Evolutionary conservation across 805 yeast species (phyloP), one percentile per base, ranked within the genome.

Genomic region (Starmerella sirachaensis): DNA sequence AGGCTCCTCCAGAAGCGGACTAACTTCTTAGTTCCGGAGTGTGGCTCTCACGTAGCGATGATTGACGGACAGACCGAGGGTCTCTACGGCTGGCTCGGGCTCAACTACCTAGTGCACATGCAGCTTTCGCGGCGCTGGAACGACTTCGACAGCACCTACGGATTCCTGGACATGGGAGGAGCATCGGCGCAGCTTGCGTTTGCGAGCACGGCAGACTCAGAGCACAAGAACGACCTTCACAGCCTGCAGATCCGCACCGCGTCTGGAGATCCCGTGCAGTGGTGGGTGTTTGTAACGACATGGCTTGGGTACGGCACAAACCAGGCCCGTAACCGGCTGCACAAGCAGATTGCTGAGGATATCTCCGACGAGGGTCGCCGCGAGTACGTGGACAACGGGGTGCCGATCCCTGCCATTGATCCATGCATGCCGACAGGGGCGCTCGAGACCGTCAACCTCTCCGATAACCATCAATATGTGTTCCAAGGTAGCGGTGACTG

Each of bases 121-220:
- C 78, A 81, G 1, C 71, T 71, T 42, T 63, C 48, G n/a, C 10
- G 35, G 6, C 40, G 34, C 10, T 54, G 55, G 51, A 37, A 60
- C 4, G 42, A 42, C 10, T 45, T 49, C 6, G 37, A 38, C 17
- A 19, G 26, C 13, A 55, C 94, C 0, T 77, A 70, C 47, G 98
- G 98, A 4, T 88, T 91, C 51, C 79, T 91, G 88, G 98, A 91
- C 58, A 91, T 91, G 98, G 98, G 98, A 12, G 98, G 98, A 11
- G 98, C 98, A 0, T 84, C 95, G 2, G 84, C 95, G 0, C 98
- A 91, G 55, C 72, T 91, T 17, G 94, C 97, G 7, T 91, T 86
- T 66, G 85, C 81, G 7, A 96, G 96, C 0, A 10, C 34, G 5
- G 4, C 21, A 3, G 66, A 69, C 28, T 58, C 78, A 6, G 59